Conservation (phyloP, 306 rosid species). For the Astragalus membranaceus region DNA sequence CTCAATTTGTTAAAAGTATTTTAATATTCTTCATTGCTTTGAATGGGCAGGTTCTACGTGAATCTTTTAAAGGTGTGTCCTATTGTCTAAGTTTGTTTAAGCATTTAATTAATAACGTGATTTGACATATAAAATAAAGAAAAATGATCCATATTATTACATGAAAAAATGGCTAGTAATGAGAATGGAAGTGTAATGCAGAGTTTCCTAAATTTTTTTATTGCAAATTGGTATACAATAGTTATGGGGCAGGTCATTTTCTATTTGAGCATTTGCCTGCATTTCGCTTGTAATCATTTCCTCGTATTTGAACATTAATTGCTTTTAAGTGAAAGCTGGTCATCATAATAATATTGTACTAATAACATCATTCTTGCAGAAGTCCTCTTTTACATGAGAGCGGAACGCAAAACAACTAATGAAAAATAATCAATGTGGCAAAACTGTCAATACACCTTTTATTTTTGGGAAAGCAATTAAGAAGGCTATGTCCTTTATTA, state of each 20-base stretch:
- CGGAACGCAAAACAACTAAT: not conserved
- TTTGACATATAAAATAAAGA: constrained; percentile 27
- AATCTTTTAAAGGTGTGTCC: constrained; percentile 66
- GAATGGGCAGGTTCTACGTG: constrained; percentile 68
- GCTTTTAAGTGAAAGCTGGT: not conserved
- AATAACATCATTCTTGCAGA: not conserved
- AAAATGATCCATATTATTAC: constrained; percentile 9
- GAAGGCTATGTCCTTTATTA: not conserved
- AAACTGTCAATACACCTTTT: not conserved
- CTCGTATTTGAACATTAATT: not conserved
- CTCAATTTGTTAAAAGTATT: constrained; percentile 7
- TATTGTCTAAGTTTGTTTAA: constrained; percentile 25
- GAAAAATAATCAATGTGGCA: not conserved
- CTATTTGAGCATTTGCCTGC: not conserved
- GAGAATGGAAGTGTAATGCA: not conserved
- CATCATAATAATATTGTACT: not conserved
- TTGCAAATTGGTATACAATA: constrained; percentile 8
- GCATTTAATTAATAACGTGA: constrained; percentile 16
- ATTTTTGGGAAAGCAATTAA: not conserved
- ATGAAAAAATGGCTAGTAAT: not conserved
- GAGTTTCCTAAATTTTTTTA: not conserved
- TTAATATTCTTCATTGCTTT: constrained; percentile 28
- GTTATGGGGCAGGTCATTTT: not conserved
- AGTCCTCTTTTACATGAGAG: not conserved
- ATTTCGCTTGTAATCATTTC: not conserved